phyloP scores from a whole-genome alignment of 2,329 filamentous ascomycete species.

The Fusarium buxicola region DNA sequence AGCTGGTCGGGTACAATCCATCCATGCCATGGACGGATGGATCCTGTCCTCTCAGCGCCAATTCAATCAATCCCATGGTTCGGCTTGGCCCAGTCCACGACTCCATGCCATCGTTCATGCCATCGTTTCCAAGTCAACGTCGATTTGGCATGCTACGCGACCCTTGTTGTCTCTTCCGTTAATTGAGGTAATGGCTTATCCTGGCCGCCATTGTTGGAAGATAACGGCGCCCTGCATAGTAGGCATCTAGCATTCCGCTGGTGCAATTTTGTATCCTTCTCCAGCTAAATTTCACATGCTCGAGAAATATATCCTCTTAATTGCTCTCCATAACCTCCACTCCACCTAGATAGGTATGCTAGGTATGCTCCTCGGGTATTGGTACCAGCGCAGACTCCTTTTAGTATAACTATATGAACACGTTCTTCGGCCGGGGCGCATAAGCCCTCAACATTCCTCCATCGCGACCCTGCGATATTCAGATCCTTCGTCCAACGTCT shows the following conservation, averaged over 20 bases:
- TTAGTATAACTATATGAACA: slow-evolving; percentile 19
- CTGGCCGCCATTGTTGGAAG: not conserved
- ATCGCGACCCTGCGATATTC: slow-evolving; percentile 12
- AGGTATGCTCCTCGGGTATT: slow-evolving; percentile 40
- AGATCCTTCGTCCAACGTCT: slow-evolving; percentile 13
- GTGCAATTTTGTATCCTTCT: slow-evolving; percentile 4
- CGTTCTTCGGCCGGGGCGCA: slow-evolving; percentile 23
- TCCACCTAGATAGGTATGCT: no score
- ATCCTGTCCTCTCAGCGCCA: slow-evolving; percentile 7
- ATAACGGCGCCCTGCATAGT: not conserved
- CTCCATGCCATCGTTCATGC: not conserved
- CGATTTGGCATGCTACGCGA: slow-evolving; percentile 31
- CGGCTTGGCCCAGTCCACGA: not conserved
- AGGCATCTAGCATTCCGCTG: not conserved
- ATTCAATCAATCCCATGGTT: not conserved
- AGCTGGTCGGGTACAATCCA: slow-evolving; percentile 8
- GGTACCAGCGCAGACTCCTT: slow-evolving; percentile 30
- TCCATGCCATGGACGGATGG: slow-evolving; percentile 4
- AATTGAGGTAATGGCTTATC: not conserved
- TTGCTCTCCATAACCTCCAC: slow-evolving; percentile 9
- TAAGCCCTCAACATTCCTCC: slow-evolving; percentile 35
- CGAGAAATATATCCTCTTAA: slow-evolving; percentile 22
- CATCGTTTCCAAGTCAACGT: slow-evolving; percentile 23
- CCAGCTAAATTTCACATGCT: slow-evolving; percentile 20
- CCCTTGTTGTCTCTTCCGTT: slow-evolving; percentile 11